A percentile compares a stretch with the other conserved stretches of the same genome.
Evolutionary conservation across 2,329 filamentous ascomycete species (phyloP).

Genomic region (Cladosporium cucumerinum): DNA sequence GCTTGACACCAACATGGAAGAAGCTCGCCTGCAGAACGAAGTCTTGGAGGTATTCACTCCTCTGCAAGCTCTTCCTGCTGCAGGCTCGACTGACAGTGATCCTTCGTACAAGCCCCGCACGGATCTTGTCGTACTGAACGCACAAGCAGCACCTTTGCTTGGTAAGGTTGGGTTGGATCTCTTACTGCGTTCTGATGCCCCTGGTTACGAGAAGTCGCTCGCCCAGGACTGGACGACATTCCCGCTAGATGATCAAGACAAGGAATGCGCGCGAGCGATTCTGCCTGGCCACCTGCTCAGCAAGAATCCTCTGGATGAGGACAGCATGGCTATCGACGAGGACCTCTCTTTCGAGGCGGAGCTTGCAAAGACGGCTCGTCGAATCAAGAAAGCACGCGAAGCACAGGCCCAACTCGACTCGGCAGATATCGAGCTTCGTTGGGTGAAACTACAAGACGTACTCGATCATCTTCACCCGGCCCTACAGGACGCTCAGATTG

Average conservation of each 20-base stretch:
- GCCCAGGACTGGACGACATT: slow-evolving; percentile 25
- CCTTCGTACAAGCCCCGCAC: slow-evolving; percentile 15
- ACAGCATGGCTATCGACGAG: slow-evolving; percentile 9
- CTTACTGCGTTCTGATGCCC: slow-evolving; percentile 22
- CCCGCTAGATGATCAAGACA: slow-evolving; percentile 18
- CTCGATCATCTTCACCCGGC: slow-evolving; percentile 15
- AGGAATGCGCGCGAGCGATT: slow-evolving; percentile 17
- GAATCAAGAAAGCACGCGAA: slow-evolving; percentile 10
- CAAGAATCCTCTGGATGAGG: neutral
- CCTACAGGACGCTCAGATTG: neutral
- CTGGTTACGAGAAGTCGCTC: slow-evolving; percentile 24
- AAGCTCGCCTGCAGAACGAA: slow-evolving; percentile 16
- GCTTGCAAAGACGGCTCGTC: slow-evolving; percentile 14
- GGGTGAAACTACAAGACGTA: slow-evolving; percentile 21
- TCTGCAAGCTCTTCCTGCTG: slow-evolving; percentile 23
- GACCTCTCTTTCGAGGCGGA: slow-evolving; percentile 18
- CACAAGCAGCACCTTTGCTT: slow-evolving; percentile 32
- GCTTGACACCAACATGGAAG: slow-evolving; percentile 19
- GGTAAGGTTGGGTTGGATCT: slow-evolving; percentile 30
- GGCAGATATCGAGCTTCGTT: slow-evolving; percentile 16
- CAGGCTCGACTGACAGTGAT: slow-evolving; percentile 17
- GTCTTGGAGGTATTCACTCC: slow-evolving; percentile 26
- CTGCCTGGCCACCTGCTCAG: slow-evolving; percentile 15
- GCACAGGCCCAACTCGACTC: slow-evolving; percentile 13
- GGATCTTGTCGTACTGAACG: slow-evolving; percentile 28